Evolutionary conservation across 129 eudicot genomes (phyloP).

Genomic region (Lactuca sativa): DNA sequence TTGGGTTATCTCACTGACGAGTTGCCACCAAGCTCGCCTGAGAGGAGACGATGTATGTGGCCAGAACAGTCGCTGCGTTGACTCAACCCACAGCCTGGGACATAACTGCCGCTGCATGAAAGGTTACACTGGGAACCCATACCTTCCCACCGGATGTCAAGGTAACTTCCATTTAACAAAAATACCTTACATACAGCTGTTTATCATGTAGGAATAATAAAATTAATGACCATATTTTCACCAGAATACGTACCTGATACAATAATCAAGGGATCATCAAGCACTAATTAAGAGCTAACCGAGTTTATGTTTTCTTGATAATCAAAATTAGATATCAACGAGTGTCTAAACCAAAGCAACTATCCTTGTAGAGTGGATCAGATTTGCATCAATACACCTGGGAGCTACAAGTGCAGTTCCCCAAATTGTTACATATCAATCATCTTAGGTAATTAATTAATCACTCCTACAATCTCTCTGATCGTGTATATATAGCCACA

Average conservation of each 20-base stretch:
- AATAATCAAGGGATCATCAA: too few species aligned
- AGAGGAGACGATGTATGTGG: slow-evolving; percentile 16
- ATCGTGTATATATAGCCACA: not conserved
- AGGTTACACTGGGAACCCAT: slow-evolving; percentile 36
- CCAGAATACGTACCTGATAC: too few species aligned
- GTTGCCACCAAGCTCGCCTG: slow-evolving; percentile 16
- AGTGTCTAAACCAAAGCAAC: slow-evolving; percentile 12
- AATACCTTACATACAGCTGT: too few species aligned
- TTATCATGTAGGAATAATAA: too few species aligned
- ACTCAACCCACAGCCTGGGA: slow-evolving; percentile 23
- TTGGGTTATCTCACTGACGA: slow-evolving; percentile 28
- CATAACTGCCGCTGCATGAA: slow-evolving; percentile 29
- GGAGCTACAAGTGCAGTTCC: slow-evolving; percentile 32
- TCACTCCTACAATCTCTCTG: not conserved
- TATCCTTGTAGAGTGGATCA: slow-evolving; percentile 27
- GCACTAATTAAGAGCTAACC: not conserved
- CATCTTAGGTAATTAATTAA: slow-evolving; percentile 23
- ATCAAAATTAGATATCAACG: slow-evolving; percentile 11
- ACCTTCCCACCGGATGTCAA: slow-evolving; percentile 35
- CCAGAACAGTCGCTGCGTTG: slow-evolving; percentile 28
- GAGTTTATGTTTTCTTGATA: not conserved
- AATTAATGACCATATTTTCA: too few species aligned
- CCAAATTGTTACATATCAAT: slow-evolving; percentile 6
- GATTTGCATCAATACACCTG: slow-evolving; percentile 27
- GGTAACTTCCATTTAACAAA: slow-evolving; percentile 19